Evolutionary conservation across 176 grass and related monocot genomes (phyloP).

Genomic region (Phoenix dactylifera): DNA sequence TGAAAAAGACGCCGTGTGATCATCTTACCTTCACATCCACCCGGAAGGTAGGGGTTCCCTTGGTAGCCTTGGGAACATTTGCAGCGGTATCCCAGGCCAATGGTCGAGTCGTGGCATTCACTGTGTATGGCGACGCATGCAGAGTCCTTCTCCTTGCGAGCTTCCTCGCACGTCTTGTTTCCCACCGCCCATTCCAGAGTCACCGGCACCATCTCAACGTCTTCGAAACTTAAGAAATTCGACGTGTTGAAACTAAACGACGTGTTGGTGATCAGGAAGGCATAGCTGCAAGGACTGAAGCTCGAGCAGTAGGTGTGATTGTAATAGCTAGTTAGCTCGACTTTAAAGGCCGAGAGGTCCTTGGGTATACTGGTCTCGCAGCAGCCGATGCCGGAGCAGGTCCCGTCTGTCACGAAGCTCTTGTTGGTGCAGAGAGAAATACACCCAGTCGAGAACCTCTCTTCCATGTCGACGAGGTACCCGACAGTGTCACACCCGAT

Average conservation of each 20-base stretch:
- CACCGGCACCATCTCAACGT: slow-evolving; percentile 1
- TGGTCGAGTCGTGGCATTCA: background rate
- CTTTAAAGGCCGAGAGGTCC: background rate
- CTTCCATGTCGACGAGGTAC: background rate
- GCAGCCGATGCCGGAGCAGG: slow-evolving; percentile 22
- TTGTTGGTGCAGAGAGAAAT: background rate
- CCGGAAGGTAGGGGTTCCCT: slow-evolving; percentile 25
- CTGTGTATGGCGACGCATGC: slow-evolving; percentile 12
- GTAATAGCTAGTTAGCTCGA: background rate
- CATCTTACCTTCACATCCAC: slow-evolving; percentile 24
- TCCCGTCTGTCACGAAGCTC: slow-evolving; percentile 1
- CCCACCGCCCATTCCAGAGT: slow-evolving; percentile 26
- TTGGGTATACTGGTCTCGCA: slow-evolving; percentile 22
- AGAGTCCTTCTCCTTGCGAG: background rate
- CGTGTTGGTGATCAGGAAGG: slow-evolving; percentile 10
- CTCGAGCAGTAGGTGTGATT: slow-evolving; percentile 3
- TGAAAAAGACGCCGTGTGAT: no score
- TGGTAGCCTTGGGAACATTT: slow-evolving; percentile 24
- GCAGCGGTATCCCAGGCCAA: slow-evolving; percentile 19
- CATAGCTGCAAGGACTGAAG: slow-evolving; percentile 26
- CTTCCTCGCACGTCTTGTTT: slow-evolving; percentile 6
- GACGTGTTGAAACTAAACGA: background rate
- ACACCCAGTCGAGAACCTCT: background rate
- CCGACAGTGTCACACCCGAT: slow-evolving; percentile 20
- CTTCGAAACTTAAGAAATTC: slow-evolving; percentile 1